Conservation (phyloP, 2,329 filamentous ascomycete genomes). For the Metarhizium guizhouense region DNA sequence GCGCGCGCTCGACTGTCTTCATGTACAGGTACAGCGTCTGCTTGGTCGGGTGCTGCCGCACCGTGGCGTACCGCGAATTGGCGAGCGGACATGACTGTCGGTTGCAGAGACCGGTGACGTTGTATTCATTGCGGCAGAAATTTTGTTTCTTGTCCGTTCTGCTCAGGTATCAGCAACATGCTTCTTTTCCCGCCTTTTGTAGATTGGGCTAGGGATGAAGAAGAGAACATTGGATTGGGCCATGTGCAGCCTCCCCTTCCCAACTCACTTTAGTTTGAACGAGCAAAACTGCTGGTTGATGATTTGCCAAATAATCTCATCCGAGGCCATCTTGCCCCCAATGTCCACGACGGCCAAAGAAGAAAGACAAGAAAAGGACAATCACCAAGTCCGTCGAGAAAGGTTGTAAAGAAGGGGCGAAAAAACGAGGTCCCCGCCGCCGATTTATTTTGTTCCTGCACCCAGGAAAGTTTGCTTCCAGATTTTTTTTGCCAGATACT, state of each 20-base stretch:
- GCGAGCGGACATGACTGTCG: constrained; percentile 84
- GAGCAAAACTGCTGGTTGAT: constrained; percentile 94
- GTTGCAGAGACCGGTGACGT: constrained; percentile 75
- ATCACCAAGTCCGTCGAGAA: neutral
- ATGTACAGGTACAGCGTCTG: constrained; percentile 90
- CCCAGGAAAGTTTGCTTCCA: constrained; percentile 1
- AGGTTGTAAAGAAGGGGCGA: neutral
- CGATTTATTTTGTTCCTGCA: constrained; percentile 8
- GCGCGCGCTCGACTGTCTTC: constrained; percentile 85
- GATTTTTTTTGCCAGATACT: constrained; percentile 13
- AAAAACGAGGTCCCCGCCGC: constrained; percentile 12
- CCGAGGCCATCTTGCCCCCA: constrained; percentile 60
- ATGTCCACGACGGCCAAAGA: neutral
- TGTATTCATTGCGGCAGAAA: constrained; percentile 94
- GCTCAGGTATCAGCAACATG: constrained; percentile 17
- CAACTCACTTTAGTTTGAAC: constrained; percentile 77
- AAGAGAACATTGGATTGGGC: neutral
- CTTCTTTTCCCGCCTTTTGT: neutral
- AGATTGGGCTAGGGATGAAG: neutral
- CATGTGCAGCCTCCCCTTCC: neutral
- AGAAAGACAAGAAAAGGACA: neutral
- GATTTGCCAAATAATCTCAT: constrained; percentile 96
- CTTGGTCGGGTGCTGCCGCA: constrained; percentile 73
- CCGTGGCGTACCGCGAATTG: constrained; percentile 87
- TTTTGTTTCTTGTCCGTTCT: constrained; percentile 79